Evolutionary conservation across 2,329 filamentous ascomycete species (phyloP).

Genomic region (Verticillium albo-atrum): DNA sequence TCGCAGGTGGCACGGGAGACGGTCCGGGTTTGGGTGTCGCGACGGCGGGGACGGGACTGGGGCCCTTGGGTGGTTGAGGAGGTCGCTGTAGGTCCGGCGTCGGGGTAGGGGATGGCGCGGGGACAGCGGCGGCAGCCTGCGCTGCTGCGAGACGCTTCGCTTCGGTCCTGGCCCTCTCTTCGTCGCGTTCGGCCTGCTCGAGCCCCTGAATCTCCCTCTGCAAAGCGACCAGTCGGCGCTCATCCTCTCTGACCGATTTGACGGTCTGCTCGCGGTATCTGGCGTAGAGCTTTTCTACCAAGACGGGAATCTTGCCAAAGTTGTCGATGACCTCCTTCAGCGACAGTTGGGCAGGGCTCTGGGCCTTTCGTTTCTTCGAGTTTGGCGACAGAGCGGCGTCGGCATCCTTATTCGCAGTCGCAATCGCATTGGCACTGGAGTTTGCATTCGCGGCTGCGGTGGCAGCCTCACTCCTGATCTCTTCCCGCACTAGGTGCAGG

Average conservation of each 20-base stretch:
- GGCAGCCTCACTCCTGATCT: slow-evolving; percentile 52
- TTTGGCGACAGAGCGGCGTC: slow-evolving; percentile 30
- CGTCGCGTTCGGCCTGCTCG: slow-evolving; percentile 39
- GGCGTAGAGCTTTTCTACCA: slow-evolving; percentile 71
- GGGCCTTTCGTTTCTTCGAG: slow-evolving; percentile 69
- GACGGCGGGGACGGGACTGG: background rate
- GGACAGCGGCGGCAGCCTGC: background rate
- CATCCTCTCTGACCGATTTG: slow-evolving; percentile 69
- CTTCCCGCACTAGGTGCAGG: slow-evolving; percentile 69
- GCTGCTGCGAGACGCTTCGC: slow-evolving; percentile 1
- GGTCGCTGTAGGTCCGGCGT: background rate
- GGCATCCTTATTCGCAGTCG: too few relatives aligned
- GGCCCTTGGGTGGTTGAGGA: background rate
- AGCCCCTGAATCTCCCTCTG: slow-evolving; percentile 66
- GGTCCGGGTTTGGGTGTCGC: background rate
- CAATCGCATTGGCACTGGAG: slow-evolving; percentile 4
- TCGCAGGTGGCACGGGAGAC: background rate
- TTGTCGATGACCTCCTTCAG: slow-evolving; percentile 64
- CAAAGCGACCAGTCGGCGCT: slow-evolving; percentile 60
- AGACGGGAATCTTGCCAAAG: slow-evolving; percentile 60
- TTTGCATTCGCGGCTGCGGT: slow-evolving; percentile 11
- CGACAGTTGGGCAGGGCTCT: slow-evolving; percentile 58
- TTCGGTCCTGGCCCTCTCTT: slow-evolving; percentile 10
- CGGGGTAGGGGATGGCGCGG: background rate
- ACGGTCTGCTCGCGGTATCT: slow-evolving; percentile 68